Conservation (phyloP, 2,329 filamentous ascomycete genomes). For the Fusarium ambrosium region DNA sequence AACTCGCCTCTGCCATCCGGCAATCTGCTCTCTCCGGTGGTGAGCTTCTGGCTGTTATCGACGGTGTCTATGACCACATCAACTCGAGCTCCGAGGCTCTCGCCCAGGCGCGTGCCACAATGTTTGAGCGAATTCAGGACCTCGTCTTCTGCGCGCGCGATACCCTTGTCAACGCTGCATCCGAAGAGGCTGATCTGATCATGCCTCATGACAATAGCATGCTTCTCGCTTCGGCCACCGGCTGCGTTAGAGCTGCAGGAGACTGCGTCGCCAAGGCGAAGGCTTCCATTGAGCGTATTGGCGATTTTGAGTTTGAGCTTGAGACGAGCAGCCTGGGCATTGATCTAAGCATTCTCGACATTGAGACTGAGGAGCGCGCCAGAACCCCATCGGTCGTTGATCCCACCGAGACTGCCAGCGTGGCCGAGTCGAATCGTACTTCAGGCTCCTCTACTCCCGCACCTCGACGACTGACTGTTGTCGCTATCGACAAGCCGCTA, state of each 20-base stretch:
- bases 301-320: conserved; percentile 90
- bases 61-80: conserved; percentile 85
- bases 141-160: conserved; percentile 86
- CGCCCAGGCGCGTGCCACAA: conserved; percentile 76
- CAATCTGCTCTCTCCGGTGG: conserved; percentile 87
- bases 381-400: conserved; percentile 51
- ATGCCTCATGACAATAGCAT: conserved; percentile 83
- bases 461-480: conserved; percentile 55
- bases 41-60: conserved; percentile 82
- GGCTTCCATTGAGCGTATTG: conserved; percentile 86
- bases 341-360: conserved; percentile 66
- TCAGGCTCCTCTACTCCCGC: conserved; percentile 54
- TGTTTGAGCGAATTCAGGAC: conserved; percentile 85
- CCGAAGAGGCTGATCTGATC: conserved; percentile 82
- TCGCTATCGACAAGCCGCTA: conserved; percentile 75
- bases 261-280: conserved; percentile 92
- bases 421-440: conserved; percentile 56
- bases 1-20: conserved; percentile 85
- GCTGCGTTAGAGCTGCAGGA: conserved; percentile 89
- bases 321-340: conserved; percentile 69
- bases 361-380: conserved; percentile 52
- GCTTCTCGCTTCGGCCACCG: conserved; percentile 83
- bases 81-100: conserved; percentile 75
- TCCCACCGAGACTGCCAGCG: conserved; percentile 54
- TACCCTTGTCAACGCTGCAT: conserved; percentile 77